Percentiles rank a stretch among this genome's conserved stretches.
Conservation (phyloP, 176 grass and related monocot species). For the Melocanna baccifera region DNA sequence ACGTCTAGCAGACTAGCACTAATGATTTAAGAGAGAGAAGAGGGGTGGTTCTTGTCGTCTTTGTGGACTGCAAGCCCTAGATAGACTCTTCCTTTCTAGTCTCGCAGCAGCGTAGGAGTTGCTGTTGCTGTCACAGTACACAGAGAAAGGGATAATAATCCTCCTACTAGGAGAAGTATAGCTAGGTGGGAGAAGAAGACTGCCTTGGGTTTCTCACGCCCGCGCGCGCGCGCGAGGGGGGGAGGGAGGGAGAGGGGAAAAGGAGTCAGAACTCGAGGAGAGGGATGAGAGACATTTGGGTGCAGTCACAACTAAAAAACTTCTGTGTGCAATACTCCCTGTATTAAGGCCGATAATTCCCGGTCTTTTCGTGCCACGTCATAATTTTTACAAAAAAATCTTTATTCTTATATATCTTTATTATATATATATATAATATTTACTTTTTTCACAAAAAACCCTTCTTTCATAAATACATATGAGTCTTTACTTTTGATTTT, state of each 20-base stretch:
- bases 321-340: not conserved
- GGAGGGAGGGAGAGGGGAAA: not conserved
- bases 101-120: not conserved
- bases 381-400: too few species aligned
- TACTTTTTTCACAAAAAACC: too few species aligned
- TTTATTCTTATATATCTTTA: too few species aligned
- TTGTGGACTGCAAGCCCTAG: slow-evolving; percentile 42
- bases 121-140: not conserved
- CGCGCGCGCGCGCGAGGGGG: too few species aligned
- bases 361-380: too few species aligned
- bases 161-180: not conserved
- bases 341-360: too few species aligned
- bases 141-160: not conserved
- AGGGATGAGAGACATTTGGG: too few species aligned
- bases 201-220: too few species aligned
- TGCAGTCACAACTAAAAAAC: not conserved
- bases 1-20: not conserved
- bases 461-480: too few species aligned
- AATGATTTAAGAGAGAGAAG: not conserved
- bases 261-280: not conserved
- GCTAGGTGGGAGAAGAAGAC: not conserved
- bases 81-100: slow-evolving; percentile 26
- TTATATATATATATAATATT: too few species aligned
- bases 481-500: too few species aligned
- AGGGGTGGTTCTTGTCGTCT: slow-evolving; percentile 4